Evolutionary conservation across 2,329 filamentous ascomycete species (phyloP), one percentile per base, ranked within the genome.

Genomic region (Colletotrichum kahawae): DNA sequence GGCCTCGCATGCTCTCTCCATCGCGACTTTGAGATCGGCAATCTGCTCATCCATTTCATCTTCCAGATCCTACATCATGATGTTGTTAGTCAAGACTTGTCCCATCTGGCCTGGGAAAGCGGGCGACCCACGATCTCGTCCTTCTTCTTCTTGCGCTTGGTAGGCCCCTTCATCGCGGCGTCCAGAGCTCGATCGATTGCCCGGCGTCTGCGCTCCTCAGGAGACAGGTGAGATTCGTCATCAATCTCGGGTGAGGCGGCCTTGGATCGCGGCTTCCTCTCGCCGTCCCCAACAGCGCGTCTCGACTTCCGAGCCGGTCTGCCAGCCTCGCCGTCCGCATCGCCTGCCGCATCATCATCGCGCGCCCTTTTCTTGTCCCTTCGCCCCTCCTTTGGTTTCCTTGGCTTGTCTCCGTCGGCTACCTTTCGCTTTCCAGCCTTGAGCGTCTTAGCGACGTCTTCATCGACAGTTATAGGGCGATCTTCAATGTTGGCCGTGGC

Each of bases 1-100:
- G 48, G 92, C 91, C 83, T 96, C 92, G 75, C 96, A 98, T 18
- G 97, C 97, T 78, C 92, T 90, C 78, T 97, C 95, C 96, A 99
- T 99, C 71, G 93, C 92, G 69, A 94, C 90, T 81, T 97, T 97
- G 83, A 99, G 93, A 64, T 93, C 90, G 72, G 95, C 95, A 77
- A 99, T 95, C 81, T 97, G 93, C 59, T 95, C 94, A 82, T 98
- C 97, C 78, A 96, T 94, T 85, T 94, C 93, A 80, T 95, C 93
- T 83, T 98, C 96, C 62, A 98, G 89, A 78, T 98, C 96, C 94
- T 96, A 79, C 13, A 76, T 36, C 18, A 27, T 8, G 21, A 27
- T 10, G 33, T n/a, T 21, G 78, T 83, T 78, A 82, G 80, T 51
- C 29, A 67, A n/a, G 24, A 59, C 18, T 31, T n/a, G 27, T 48